Percentiles rank a stretch among this genome's conserved stretches.
Conservation (phyloP, 2,329 filamentous ascomycete genomes). For the Pseudocercospora pini-densiflorae region DNA sequence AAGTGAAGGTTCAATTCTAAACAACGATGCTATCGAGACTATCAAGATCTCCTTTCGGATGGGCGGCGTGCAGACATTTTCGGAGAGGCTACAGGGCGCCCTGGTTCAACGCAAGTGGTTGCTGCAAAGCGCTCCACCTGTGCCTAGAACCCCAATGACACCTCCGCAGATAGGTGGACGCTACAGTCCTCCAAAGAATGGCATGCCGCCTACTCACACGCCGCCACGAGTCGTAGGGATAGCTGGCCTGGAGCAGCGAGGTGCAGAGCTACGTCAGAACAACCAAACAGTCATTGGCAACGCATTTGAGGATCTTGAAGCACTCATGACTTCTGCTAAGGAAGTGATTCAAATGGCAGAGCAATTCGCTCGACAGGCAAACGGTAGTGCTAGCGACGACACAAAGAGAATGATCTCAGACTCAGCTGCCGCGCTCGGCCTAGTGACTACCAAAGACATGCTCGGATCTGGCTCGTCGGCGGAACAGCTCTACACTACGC, state of each 20-base stretch:
- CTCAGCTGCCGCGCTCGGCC: conserved; percentile 79
- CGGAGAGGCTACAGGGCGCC: conserved; percentile 83
- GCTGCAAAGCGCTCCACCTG: conserved; percentile 83
- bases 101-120: conserved; percentile 96
- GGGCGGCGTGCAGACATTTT: conserved; percentile 88
- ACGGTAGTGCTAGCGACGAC: conserved; percentile 61
- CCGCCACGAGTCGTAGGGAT: conserved; percentile 76
- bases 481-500: conserved; percentile 86
- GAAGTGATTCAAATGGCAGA: conserved; percentile 94
- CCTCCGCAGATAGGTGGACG: conserved; percentile 32
- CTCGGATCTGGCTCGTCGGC: conserved; percentile 74
- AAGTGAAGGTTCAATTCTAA: conserved; percentile 45
- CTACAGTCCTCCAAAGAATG: conserved; percentile 53
- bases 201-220: conserved; percentile 29
- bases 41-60: conserved; percentile 91
- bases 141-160: conserved; percentile 65
- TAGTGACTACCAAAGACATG: conserved; percentile 95
- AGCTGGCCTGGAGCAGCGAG: conserved; percentile 85
- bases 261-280: conserved; percentile 83
- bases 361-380: conserved; percentile 72
- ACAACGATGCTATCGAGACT: conserved; percentile 69
- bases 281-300: conserved; percentile 92
- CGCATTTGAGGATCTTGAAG: conserved; percentile 94
- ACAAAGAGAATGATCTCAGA: conserved; percentile 77
- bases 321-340: conserved; percentile 96